phyloP scores from a whole-genome alignment of 768 basidiomycete species.

The Termitomyces eurrhizus region DNA sequence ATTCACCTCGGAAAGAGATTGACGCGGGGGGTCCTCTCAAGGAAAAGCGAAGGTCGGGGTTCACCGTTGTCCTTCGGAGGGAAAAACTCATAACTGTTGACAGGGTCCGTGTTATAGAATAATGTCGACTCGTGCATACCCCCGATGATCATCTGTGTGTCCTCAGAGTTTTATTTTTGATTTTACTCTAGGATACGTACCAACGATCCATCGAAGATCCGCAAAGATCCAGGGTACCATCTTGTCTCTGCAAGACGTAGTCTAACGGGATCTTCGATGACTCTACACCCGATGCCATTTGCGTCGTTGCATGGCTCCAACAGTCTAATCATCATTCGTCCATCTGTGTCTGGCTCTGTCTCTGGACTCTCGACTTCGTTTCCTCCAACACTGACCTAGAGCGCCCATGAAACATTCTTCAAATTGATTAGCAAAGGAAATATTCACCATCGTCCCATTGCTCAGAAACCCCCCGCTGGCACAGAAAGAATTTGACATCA shows the following conservation, averaged over 20 bases:
- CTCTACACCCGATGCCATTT: slow-evolving; percentile 23
- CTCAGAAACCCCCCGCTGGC: slow-evolving; percentile 37
- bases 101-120: slow-evolving; percentile 42
- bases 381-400: slow-evolving; percentile 27
- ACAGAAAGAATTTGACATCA: slow-evolving; percentile 41
- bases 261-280: slow-evolving; percentile 31
- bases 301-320: slow-evolving; percentile 36
- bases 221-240: slow-evolving; percentile 39
- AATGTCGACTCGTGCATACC: slow-evolving; percentile 26
- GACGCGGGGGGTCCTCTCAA: slow-evolving; percentile 17
- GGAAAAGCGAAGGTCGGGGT: slow-evolving; percentile 2
- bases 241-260: slow-evolving; percentile 32
- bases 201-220: slow-evolving; percentile 29
- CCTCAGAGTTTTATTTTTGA: neutral
- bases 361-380: slow-evolving; percentile 24
- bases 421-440: neutral
- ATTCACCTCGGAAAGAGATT: slow-evolving; percentile 19
- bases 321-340: slow-evolving; percentile 32
- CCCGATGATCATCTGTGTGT: slow-evolving; percentile 25
- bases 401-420: no score
- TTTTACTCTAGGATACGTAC: slow-evolving; percentile 10
- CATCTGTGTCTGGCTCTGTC: slow-evolving; percentile 22
- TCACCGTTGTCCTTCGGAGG: slow-evolving; percentile 29
- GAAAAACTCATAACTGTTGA: slow-evolving; percentile 45
- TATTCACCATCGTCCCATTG: slow-evolving; percentile 29